Evolutionary conservation across 1,139 yeast genomes (phyloP).

Genomic region (Ogataea hybrid): DNA sequence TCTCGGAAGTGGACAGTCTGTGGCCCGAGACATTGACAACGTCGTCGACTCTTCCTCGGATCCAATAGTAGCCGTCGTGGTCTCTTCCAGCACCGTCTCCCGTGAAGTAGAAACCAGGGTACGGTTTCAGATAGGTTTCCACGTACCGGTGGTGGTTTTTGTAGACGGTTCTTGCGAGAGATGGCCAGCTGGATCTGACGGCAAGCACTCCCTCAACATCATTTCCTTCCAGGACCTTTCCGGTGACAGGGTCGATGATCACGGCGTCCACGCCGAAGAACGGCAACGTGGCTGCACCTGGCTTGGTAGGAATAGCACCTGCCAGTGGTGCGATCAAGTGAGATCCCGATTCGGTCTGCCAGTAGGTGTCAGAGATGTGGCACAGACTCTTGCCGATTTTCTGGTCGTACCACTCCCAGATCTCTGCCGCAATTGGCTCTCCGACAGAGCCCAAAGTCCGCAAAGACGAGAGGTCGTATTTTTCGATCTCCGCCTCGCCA

Average conservation of each 20-base stretch:
- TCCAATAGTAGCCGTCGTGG: constrained; percentile 97
- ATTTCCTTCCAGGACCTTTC: constrained; percentile 78
- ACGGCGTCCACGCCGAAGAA: constrained; percentile 92
- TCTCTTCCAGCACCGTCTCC: constrained; percentile 99
- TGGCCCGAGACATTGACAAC: constrained; percentile 98
- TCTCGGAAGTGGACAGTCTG: constrained; percentile 95
- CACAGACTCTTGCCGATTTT: constrained; percentile 87
- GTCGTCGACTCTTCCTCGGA: constrained; percentile 97
- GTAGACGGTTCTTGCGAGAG: constrained; percentile 97
- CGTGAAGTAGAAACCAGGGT: constrained; percentile 95
- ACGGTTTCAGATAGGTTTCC: constrained; percentile 93
- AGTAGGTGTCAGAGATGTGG: constrained; percentile 89
- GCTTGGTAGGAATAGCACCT: constrained; percentile 92
- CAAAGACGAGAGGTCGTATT: constrained; percentile 85
- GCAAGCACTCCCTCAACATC: constrained; percentile 98
- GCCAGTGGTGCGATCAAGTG: constrained; percentile 95
- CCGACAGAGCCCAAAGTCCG: constrained; percentile 98
- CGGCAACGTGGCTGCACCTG: constrained; percentile 96
- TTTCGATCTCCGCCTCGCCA: constrained; percentile 79
- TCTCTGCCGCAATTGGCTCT: constrained; percentile 97
- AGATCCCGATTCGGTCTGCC: constrained; percentile 99
- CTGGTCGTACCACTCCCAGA: constrained; percentile 98
- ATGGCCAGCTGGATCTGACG: constrained; percentile 89
- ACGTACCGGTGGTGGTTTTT: constrained; percentile 84
- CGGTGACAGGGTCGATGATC: constrained; percentile 89